Conservation (phyloP, 2,329 filamentous ascomycete species). For the Cryphonectria naterciae region DNA sequence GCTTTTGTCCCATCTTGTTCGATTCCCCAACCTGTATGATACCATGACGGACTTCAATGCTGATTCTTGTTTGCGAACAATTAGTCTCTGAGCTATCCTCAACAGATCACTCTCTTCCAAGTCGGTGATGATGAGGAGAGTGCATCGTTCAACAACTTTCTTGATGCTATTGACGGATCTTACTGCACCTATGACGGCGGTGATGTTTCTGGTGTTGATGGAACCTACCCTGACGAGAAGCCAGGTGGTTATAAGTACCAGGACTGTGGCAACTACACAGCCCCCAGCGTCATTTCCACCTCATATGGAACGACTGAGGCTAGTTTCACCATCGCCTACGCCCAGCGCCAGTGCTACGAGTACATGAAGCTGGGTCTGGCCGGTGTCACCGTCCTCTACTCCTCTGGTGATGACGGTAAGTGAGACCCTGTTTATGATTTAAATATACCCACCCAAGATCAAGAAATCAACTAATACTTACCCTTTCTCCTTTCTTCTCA, state of each 20-base stretch:
- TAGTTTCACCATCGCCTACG: constrained; percentile 50
- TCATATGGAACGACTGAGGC: constrained; percentile 52
- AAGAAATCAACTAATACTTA: too few relatives aligned
- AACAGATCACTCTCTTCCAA: constrained; percentile 31
- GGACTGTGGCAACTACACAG: constrained; percentile 38
- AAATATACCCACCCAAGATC: not conserved
- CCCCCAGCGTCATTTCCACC: constrained; percentile 53
- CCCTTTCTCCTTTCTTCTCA: constrained; percentile 4
- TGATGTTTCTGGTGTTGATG: constrained; percentile 43
- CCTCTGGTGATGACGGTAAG: constrained; percentile 40
- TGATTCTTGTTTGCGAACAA: not conserved
- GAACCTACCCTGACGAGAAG: constrained; percentile 49
- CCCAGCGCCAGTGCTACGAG: constrained; percentile 42
- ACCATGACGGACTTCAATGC: not conserved
- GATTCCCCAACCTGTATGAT: not conserved
- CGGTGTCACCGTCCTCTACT: constrained; percentile 42
- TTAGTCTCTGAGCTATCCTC: constrained; percentile 28
- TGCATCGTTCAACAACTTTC: constrained; percentile 46
- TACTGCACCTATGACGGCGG: constrained; percentile 48
- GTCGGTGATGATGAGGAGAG: constrained; percentile 30
- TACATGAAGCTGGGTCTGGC: constrained; percentile 48
- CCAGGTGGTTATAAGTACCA: constrained; percentile 48
- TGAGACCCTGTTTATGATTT: not conserved
- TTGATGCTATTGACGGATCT: constrained; percentile 50
- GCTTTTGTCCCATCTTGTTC: too few relatives aligned